Evolutionary conservation across 1,139 yeast genomes (phyloP).

Genomic region (Candida sojae): DNA sequence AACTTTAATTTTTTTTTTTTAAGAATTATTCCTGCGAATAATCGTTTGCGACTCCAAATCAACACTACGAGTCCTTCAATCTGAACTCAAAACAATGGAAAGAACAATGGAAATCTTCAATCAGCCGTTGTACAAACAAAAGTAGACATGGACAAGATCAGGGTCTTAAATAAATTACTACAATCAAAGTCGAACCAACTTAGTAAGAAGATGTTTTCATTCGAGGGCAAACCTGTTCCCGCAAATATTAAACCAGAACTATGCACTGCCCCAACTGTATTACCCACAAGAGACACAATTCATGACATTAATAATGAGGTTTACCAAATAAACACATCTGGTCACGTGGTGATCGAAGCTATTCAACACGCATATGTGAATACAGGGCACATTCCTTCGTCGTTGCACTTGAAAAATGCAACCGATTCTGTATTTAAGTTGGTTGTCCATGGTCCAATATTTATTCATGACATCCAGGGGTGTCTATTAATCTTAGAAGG

Average conservation of each 20-base stretch:
- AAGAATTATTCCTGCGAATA: neutral
- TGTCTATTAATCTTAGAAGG: constrained; percentile 29
- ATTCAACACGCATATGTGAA: neutral
- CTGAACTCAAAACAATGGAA: neutral
- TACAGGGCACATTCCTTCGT: neutral
- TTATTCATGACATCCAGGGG: constrained; percentile 18
- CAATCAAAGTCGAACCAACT: constrained; percentile 4
- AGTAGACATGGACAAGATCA: neutral
- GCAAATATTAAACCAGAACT: neutral
- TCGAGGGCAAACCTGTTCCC: constrained; percentile 2
- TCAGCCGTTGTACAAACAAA: constrained; percentile 1
- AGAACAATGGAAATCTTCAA: neutral
- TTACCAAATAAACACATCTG: neutral
- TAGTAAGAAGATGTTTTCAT: constrained; percentile 2
- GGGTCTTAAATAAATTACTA: neutral
- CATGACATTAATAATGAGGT: neutral
- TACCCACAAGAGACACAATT: neutral
- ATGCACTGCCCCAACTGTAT: neutral
- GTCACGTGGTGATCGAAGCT: neutral
- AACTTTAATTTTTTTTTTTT: neutral
- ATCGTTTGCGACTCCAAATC: neutral
- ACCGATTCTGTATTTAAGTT: neutral
- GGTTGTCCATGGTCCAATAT: constrained; percentile 1
- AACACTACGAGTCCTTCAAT: neutral
- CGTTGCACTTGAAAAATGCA: constrained; percentile 2